Evolutionary conservation across 257 asterid species (phyloP).

Genomic region (Gardenia jasminoides): DNA sequence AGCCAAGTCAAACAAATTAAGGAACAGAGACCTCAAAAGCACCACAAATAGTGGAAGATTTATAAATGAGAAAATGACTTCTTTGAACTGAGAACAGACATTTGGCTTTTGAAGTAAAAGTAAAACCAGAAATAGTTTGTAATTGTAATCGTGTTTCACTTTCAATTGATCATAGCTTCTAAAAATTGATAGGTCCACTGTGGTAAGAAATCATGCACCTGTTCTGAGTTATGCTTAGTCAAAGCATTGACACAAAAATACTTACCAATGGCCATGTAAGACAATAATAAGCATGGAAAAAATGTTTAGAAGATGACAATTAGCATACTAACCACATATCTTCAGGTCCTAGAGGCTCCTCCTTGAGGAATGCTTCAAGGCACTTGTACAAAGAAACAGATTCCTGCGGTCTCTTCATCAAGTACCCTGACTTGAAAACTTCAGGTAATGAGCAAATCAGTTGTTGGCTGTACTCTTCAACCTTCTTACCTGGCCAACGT

Average conservation of each 20-base stretch:
- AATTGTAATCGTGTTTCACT: background rate
- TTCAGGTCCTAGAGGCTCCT: slow-evolving; percentile 98
- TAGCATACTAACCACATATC: slow-evolving; percentile 93
- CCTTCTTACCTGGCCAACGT: slow-evolving; percentile 67
- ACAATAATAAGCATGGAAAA: background rate
- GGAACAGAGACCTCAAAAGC: background rate
- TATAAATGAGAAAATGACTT: background rate
- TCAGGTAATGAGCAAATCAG: slow-evolving; percentile 65
- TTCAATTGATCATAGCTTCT: background rate
- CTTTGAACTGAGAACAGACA: background rate
- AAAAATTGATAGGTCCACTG: background rate
- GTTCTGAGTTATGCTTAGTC: background rate
- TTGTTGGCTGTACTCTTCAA: slow-evolving; percentile 40
- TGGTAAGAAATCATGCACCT: background rate
- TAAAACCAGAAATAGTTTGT: background rate
- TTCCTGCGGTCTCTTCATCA: slow-evolving; percentile 67
- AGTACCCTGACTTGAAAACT: slow-evolving; percentile 70
- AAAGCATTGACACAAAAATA: background rate
- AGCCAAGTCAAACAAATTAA: background rate
- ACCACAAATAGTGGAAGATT: background rate
- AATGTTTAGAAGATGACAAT: background rate
- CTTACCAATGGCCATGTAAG: background rate
- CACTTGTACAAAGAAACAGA: slow-evolving; percentile 84
- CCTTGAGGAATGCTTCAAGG: slow-evolving; percentile 92
- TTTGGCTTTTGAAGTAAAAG: background rate